phyloP scores from a whole-genome alignment of 1,139 yeast genomes.

The Nakaseomyces glabratus region DNA sequence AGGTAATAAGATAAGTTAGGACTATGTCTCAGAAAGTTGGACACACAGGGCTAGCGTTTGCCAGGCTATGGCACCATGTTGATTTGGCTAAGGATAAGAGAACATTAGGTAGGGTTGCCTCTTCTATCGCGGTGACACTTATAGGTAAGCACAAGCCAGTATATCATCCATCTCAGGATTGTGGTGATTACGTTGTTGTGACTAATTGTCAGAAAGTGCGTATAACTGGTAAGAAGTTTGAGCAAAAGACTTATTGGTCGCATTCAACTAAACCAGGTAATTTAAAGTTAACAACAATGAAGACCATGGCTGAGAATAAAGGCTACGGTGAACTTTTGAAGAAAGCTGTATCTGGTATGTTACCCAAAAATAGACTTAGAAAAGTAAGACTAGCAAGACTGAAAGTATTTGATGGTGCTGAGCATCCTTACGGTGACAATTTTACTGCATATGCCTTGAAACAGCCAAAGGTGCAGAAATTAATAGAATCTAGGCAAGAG shows the following conservation, averaged over 20 bases:
- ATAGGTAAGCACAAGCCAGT: constrained; percentile 97
- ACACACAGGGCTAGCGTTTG: constrained; percentile 61
- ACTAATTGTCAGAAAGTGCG: constrained; percentile 79
- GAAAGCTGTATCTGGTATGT: constrained; percentile 91
- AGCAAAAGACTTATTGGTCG: constrained; percentile 80
- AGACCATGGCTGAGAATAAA: constrained; percentile 61
- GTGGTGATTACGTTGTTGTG: constrained; percentile 95
- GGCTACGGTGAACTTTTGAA: constrained; percentile 77
- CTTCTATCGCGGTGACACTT: constrained; percentile 74
- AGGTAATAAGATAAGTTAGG: no score
- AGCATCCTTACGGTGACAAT: constrained; percentile 77
- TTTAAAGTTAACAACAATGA: constrained; percentile 75
- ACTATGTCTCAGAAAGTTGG: constrained; percentile 32
- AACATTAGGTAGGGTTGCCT: constrained; percentile 86
- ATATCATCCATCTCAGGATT: constrained; percentile 64
- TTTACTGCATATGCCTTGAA: constrained; percentile 83
- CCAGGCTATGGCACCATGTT: constrained; percentile 92
- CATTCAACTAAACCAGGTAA: constrained; percentile 91
- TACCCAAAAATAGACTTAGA: constrained; percentile 83
- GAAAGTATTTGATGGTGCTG: constrained; percentile 79
- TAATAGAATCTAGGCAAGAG: background rate
- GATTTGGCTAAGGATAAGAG: constrained; percentile 79
- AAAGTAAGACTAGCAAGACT: constrained; percentile 72
- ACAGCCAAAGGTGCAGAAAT: constrained; percentile 38
- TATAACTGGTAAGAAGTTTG: constrained; percentile 74